These are phyloP conservation scores for Cyanidiococcus yangmingshanensis DNA, from an alignment of 23 red algal genomes.

Conservation along the genomic window DNA sequence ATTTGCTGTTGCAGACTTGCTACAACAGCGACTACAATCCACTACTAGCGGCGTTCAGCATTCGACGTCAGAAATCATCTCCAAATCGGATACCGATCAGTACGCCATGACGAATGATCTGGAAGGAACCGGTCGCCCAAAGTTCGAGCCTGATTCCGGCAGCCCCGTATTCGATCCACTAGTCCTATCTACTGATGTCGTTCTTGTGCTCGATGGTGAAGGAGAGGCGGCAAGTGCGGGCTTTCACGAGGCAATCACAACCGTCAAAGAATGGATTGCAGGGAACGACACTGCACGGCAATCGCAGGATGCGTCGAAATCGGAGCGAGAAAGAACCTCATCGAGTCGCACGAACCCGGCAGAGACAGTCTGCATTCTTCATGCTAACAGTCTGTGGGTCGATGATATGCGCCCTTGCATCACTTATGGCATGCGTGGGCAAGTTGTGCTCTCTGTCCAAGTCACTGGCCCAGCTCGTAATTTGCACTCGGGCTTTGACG, in stretches of 20 bases:
- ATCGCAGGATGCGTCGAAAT: background rate
- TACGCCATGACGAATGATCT: background rate
- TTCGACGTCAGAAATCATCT: background rate
- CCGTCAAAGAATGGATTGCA: slow-evolving; percentile 40
- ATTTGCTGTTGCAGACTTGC: slow-evolving; percentile 53
- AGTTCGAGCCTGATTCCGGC: background rate
- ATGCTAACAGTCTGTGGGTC: slow-evolving; percentile 60
- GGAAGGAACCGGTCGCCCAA: background rate
- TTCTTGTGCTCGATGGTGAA: slow-evolving; percentile 72
- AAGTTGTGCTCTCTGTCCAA: slow-evolving; percentile 47
- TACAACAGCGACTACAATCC: slow-evolving; percentile 22
- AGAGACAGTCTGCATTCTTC: slow-evolving; percentile 26
- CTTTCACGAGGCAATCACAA: slow-evolving; percentile 44
- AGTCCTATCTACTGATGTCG: slow-evolving; percentile 35
- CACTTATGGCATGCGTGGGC: slow-evolving; percentile 82
- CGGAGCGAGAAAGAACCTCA: background rate
- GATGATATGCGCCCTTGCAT: slow-evolving; percentile 69
- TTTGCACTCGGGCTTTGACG: slow-evolving; percentile 74
- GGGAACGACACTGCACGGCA: slow-evolving; percentile 21
- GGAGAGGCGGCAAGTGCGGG: slow-evolving; percentile 54
- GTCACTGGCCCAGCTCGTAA: slow-evolving; percentile 55
- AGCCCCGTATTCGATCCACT: background rate
- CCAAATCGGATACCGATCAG: background rate
- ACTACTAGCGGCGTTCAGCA: too few species aligned
- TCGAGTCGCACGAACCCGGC: background rate